Percentiles rank a stretch among this genome's conserved stretches.
phyloP scores from a whole-genome alignment of 2,329 filamentous ascomycete genomes.

The Esteya vermicola region DNA sequence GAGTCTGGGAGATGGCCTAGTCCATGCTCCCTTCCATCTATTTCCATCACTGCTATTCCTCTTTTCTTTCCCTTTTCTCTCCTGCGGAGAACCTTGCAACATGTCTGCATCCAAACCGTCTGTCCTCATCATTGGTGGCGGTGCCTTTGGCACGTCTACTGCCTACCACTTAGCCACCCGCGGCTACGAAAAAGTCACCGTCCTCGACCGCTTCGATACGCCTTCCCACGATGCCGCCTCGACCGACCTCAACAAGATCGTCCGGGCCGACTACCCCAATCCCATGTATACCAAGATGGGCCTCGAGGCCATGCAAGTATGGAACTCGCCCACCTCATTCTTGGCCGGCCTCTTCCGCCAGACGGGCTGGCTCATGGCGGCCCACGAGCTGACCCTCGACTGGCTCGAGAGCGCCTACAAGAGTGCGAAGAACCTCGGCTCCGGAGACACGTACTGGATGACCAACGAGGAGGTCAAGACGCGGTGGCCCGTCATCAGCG shows the following conservation, averaged over 20 bases:
- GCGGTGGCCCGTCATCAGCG: conserved; percentile 16
- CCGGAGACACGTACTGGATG: conserved; percentile 15
- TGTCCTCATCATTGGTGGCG: conserved; percentile 24
- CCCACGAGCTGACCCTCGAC: conserved; percentile 13
- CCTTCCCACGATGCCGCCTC: conserved; percentile 42
- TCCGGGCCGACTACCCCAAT: conserved; percentile 55
- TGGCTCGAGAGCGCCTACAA: conserved; percentile 16
- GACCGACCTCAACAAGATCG: conserved; percentile 61
- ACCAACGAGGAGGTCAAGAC: conserved; percentile 13
- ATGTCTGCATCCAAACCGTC: too few relatives aligned
- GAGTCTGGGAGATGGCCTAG: too few relatives aligned
- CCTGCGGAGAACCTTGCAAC: too few relatives aligned
- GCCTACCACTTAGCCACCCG: conserved; percentile 26
- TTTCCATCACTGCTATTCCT: too few relatives aligned
- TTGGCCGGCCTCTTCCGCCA: conserved; percentile 15
- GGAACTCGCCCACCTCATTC: conserved; percentile 17
- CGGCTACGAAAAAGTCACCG: conserved; percentile 30
- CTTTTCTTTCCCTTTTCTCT: too few relatives aligned
- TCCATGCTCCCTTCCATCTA: too few relatives aligned
- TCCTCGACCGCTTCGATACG: conserved; percentile 42
- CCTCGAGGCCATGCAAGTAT: conserved; percentile 50
- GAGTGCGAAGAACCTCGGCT: conserved; percentile 12
- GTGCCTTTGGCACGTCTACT: conserved; percentile 20
- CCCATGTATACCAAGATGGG: conserved; percentile 49
- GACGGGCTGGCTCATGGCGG: conserved; percentile 17